These are phyloP conservation scores for Naganishia sp. DNA, from an alignment of 1,284 basidiomycete genomes.

Conservation along the genomic window DNA sequence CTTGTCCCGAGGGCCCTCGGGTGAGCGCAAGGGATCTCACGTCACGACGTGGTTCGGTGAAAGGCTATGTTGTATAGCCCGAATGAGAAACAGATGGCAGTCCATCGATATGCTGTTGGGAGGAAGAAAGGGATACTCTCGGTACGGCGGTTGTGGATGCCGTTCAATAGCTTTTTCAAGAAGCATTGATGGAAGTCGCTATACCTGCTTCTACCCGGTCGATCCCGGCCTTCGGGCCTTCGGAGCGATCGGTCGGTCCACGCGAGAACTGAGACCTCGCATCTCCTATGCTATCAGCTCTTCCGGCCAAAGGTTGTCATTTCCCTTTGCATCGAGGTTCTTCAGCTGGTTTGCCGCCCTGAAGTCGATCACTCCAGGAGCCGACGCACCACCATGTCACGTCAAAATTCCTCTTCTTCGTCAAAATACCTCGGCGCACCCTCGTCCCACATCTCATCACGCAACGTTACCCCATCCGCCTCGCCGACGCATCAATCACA, in stretches of 20 bases:
- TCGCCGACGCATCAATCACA: neutral
- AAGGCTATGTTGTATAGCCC: too few species aligned
- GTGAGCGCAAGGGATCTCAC: too few species aligned
- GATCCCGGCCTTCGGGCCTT: neutral
- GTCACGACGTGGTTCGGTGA: too few species aligned
- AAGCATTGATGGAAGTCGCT: neutral
- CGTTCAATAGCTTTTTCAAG: too few species aligned
- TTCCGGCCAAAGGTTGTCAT: too few species aligned
- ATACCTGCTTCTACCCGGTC: neutral
- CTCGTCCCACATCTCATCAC: constrained; percentile 7
- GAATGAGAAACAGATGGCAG: too few species aligned
- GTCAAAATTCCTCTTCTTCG: neutral
- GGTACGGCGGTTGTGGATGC: too few species aligned
- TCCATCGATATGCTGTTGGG: too few species aligned
- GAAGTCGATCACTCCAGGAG: too few species aligned
- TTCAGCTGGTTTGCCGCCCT: neutral
- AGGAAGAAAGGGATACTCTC: too few species aligned
- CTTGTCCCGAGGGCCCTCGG: too few species aligned
- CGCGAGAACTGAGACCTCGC: neutral
- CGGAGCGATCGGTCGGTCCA: neutral
- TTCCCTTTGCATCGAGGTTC: neutral
- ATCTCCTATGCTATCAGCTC: too few species aligned
- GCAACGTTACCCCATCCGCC: neutral
- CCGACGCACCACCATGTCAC: neutral
- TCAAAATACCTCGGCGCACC: neutral